Evolutionary conservation across 2,329 filamentous ascomycete genomes (phyloP), one percentile per base, ranked within the genome.

Genomic region (Pseudomassariella vexata): DNA sequence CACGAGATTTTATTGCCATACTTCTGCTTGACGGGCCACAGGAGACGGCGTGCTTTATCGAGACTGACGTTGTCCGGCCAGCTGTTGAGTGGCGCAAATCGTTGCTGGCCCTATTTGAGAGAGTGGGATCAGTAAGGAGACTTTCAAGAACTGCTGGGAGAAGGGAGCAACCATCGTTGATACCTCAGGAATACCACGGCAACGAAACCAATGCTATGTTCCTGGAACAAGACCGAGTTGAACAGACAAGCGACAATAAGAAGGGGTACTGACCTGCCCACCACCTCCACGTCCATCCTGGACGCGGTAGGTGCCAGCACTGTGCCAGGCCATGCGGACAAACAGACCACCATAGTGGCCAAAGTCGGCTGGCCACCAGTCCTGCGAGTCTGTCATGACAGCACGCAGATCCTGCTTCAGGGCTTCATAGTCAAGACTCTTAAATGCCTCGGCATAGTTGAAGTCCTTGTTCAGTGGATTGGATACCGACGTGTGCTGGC

Each of bases 1-100:
- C 83, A 88, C 0, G 83, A 87, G 59, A 88, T 82, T 67, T 84
- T 85, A 68, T 76, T 77, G 56, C 83, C 83, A 45, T 88, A 88
- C 70, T 88, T 88, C 48, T 85, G 82, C 74, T 88, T 88, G 64
- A 88, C 78, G 35, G 83, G 83, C 79, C 82, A 86, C 24, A 88
- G 65, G 35, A 88, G 73, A 42, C 83, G 82, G 35, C 83, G 82
- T 19, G 82, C 83, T 73, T 88, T 88, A 72, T 88, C 83, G 33
- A 88, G 72, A 47, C 68, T 79, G 50, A 77, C 79, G 45, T 88
- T 88, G 62, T 88, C 83, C 24, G 83, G 83, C 83, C 83, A 88
- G 66, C 77, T 78, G 72, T 87, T 87, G 53, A 88, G 76, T 5
- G 84, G 84, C 32, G 83, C 82, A 48, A 88, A 88, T 24, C 84